Conservation (phyloP, 768 basidiomycete species). For the Phanerochaete sordida region DNA sequence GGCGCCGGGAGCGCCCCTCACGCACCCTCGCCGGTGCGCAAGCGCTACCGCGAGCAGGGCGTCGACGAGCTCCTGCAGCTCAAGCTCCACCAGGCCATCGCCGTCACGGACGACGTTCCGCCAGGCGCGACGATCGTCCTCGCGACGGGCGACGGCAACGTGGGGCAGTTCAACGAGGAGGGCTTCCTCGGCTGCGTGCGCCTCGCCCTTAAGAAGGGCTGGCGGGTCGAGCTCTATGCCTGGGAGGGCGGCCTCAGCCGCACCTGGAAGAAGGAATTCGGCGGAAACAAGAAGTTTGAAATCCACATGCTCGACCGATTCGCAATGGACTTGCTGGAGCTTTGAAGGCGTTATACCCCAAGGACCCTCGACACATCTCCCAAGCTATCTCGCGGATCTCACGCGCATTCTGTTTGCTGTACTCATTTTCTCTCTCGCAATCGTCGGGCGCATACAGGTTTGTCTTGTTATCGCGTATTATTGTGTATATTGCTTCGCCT, state of each 20-base stretch:
- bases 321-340: slow-evolving; percentile 34
- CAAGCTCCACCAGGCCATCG: slow-evolving; percentile 85
- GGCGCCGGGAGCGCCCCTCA: neutral
- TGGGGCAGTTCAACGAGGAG: slow-evolving; percentile 88
- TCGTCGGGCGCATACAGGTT: neutral
- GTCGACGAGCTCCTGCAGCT: slow-evolving; percentile 94
- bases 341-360: slow-evolving; percentile 12
- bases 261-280: slow-evolving; percentile 74
- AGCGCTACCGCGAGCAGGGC: slow-evolving; percentile 84
- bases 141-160: slow-evolving; percentile 92
- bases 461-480: neutral
- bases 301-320: slow-evolving; percentile 34
- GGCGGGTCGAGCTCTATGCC: slow-evolving; percentile 93
- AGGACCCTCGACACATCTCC: neutral
- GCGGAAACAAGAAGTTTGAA: slow-evolving; percentile 32
- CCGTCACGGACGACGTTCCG: slow-evolving; percentile 62
- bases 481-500: neutral
- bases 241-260: slow-evolving; percentile 85
- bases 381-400: neutral
- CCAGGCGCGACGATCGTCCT: slow-evolving; percentile 77
- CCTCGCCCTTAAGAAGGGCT: slow-evolving; percentile 83
- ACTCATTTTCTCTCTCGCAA: neutral
- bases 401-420: neutral
- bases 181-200: slow-evolving; percentile 89
- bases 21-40: slow-evolving; percentile 28